Percentiles rank a stretch among this genome's conserved stretches.
phyloP scores from a whole-genome alignment of 1,284 basidiomycete species.

The Ganoderma resinaceum region DNA sequence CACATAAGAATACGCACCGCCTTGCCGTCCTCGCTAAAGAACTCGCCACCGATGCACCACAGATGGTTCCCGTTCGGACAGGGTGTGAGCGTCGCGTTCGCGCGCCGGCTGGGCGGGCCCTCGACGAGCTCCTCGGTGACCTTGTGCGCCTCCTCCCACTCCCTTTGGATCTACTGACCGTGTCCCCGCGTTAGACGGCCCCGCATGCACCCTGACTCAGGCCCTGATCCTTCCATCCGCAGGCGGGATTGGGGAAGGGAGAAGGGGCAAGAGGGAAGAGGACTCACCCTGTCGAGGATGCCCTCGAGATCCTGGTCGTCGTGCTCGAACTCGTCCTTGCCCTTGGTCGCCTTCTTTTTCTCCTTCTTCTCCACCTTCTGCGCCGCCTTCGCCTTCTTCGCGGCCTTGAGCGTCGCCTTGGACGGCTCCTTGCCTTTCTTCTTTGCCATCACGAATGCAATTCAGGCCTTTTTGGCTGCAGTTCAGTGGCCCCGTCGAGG shows the following conservation, averaged over 20 bases:
- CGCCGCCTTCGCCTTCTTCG: constrained; percentile 75
- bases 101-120: constrained; percentile 81
- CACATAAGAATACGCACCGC: constrained; percentile 58
- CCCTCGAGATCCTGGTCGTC: constrained; percentile 83
- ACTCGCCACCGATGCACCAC: constrained; percentile 87
- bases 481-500: too few relatives aligned
- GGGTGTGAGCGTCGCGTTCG: constrained; percentile 81
- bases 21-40: constrained; percentile 83
- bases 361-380: constrained; percentile 78
- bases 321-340: constrained; percentile 54
- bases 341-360: constrained; percentile 64
- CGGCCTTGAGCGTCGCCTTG: constrained; percentile 65
- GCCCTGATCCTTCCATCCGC: too few relatives aligned
- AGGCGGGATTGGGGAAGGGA: too few relatives aligned
- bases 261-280: constrained; percentile 2
- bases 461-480: too few relatives aligned
- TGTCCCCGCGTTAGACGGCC: not conserved
- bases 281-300: constrained; percentile 75
- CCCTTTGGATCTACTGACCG: constrained; percentile 68
- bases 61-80: constrained; percentile 82
- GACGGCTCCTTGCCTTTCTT: constrained; percentile 54
- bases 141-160: constrained; percentile 78
- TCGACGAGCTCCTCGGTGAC: constrained; percentile 81
- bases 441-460: constrained; percentile 45
- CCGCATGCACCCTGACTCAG: not conserved